These are phyloP conservation scores for Puccinellia tenuiflora DNA, from an alignment of 176 grass and related monocot species.

Conservation along the genomic window DNA sequence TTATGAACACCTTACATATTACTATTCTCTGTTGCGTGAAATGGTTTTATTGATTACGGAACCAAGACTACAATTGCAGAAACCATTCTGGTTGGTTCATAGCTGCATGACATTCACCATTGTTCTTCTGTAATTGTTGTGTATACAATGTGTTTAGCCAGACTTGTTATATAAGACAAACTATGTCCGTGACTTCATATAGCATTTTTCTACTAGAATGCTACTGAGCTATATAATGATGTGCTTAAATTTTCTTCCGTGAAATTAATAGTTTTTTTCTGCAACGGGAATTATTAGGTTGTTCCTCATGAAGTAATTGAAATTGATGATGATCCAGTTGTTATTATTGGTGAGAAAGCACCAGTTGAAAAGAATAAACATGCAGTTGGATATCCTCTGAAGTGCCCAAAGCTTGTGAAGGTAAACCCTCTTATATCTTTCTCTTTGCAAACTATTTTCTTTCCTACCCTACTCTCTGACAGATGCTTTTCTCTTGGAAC, in stretches of 20 bases:
- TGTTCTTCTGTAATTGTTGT: not conserved
- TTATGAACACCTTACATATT: not conserved
- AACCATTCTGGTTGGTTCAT: not conserved
- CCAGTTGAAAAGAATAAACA: constrained; percentile 66
- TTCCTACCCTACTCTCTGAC: constrained; percentile 6
- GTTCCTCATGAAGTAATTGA: constrained; percentile 86
- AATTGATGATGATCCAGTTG: constrained; percentile 62
- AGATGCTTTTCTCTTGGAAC: not conserved
- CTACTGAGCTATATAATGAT: not conserved
- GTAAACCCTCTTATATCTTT: constrained; percentile 27
- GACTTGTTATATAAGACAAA: not conserved
- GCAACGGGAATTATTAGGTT: constrained; percentile 33
- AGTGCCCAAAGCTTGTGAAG: constrained; percentile 57
- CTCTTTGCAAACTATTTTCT: not conserved
- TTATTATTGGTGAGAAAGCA: constrained; percentile 69
- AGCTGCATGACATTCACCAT: not conserved
- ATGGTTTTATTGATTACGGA: not conserved
- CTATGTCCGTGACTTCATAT: not conserved
- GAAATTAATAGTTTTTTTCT: constrained; percentile 13
- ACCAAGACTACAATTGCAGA: not conserved
- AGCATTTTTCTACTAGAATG: not conserved
- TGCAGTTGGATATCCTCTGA: constrained; percentile 31
- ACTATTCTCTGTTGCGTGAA: not conserved
- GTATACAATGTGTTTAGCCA: not conserved
- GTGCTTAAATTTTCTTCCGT: not conserved